phyloP scores from a whole-genome alignment of 331 rosid species.

The Prunus yedoensis region DNA sequence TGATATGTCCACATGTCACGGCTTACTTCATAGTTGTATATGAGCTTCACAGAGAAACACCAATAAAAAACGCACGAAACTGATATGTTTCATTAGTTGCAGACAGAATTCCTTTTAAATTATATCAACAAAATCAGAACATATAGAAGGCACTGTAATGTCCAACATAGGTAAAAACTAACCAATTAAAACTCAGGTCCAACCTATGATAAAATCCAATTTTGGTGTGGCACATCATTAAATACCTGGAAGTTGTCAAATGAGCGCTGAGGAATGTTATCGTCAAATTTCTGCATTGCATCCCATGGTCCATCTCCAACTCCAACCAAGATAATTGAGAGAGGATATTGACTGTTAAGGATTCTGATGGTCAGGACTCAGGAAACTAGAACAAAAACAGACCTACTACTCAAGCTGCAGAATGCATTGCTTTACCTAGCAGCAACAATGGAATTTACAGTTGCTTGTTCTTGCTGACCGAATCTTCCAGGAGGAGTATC shows the following conservation, averaged over 20 bases:
- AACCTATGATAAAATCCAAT: not conserved
- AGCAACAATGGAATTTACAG: constrained; percentile 63
- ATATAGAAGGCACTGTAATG: not conserved
- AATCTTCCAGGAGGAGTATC: constrained; percentile 58
- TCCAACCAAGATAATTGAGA: constrained; percentile 89
- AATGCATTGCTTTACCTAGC: constrained; percentile 67
- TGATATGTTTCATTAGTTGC: not conserved
- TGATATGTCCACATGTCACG: not conserved
- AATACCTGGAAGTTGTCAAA: constrained; percentile 96
- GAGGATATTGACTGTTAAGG: constrained; percentile 71
- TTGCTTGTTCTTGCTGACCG: constrained; percentile 82
- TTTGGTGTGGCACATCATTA: constrained; percentile 3
- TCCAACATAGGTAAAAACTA: not conserved
- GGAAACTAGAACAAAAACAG: constrained; percentile 17
- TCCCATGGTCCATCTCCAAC: constrained; percentile 99
- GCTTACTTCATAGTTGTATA: not conserved
- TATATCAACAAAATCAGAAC: not conserved
- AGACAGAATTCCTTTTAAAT: not conserved
- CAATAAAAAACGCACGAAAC: not conserved
- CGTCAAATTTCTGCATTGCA: constrained; percentile 83
- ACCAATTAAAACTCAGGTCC: not conserved
- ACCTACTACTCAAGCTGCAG: constrained; percentile 8
- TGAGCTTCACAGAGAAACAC: not conserved
- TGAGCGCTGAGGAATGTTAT: constrained; percentile 70
- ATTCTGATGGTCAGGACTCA: constrained; percentile 25